phyloP scores from a whole-genome alignment of 257 asterid genomes.

The Leonotis leonurus region DNA sequence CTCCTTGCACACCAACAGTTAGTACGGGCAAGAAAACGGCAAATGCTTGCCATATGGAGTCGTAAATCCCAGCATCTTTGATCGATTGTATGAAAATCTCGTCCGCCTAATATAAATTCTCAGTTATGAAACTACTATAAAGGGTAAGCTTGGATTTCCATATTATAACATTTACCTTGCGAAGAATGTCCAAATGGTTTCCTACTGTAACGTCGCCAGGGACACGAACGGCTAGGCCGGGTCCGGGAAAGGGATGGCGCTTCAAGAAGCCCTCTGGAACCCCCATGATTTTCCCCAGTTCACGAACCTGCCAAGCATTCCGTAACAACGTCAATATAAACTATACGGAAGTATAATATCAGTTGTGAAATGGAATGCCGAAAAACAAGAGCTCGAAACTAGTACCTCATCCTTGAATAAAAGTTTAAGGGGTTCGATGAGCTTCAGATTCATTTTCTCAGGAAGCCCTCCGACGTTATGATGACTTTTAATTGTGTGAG shows the following conservation, averaged over 20 bases:
- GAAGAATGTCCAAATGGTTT: slow-evolving; percentile 69
- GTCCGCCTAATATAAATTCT: slow-evolving; percentile 53
- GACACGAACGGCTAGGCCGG: slow-evolving; percentile 87
- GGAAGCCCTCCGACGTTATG: slow-evolving; percentile 99
- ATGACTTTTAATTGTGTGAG: slow-evolving; percentile 96
- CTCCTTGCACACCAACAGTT: slow-evolving; percentile 99
- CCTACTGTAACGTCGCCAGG: slow-evolving; percentile 89
- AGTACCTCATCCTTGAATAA: slow-evolving; percentile 94
- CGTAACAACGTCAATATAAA: background rate
- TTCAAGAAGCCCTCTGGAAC: slow-evolving; percentile 63
- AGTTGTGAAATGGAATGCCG: background rate
- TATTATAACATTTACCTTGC: slow-evolving; percentile 51
- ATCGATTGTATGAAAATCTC: slow-evolving; percentile 93
- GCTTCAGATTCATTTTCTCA: slow-evolving; percentile 93
- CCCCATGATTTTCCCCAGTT: slow-evolving; percentile 68
- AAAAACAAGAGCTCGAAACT: background rate
- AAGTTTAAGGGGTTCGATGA: slow-evolving; percentile 93
- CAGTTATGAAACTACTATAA: background rate
- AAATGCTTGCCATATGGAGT: slow-evolving; percentile 95
- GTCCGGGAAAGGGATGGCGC: slow-evolving; percentile 97
- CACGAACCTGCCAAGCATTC: slow-evolving; percentile 85
- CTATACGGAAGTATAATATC: background rate
- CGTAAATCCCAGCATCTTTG: slow-evolving; percentile 85
- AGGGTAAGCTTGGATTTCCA: background rate
- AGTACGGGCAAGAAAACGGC: slow-evolving; percentile 87